Evolutionary conservation across 805 yeast genomes (phyloP).

Genomic region (Lachancea nothofagi): DNA sequence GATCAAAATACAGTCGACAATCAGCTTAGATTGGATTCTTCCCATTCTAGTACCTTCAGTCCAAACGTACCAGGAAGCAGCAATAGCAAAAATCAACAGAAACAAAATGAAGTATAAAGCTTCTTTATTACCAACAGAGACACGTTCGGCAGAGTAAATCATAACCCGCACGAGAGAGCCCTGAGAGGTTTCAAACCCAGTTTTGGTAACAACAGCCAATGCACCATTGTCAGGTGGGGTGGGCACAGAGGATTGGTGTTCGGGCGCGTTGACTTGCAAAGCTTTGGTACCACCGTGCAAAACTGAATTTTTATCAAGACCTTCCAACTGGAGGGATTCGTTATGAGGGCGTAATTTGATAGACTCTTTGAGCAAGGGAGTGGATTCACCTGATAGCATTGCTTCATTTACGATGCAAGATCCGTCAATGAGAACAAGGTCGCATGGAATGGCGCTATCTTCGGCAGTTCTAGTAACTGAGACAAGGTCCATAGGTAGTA

Average conservation of each 20-base stretch:
- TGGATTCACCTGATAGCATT: slow-evolving; percentile 97
- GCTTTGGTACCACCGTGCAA: slow-evolving; percentile 96
- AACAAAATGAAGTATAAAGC: slow-evolving; percentile 89
- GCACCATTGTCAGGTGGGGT: slow-evolving; percentile 90
- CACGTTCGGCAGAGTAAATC: slow-evolving; percentile 95
- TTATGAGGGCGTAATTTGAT: slow-evolving; percentile 71
- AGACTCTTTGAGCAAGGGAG: slow-evolving; percentile 92
- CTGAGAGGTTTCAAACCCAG: slow-evolving; percentile 98
- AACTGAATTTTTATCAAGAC: slow-evolving; percentile 81
- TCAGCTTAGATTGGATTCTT: slow-evolving; percentile 86
- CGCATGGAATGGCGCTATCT: slow-evolving; percentile 92
- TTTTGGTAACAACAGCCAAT: slow-evolving; percentile 79
- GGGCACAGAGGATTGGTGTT: slow-evolving; percentile 42
- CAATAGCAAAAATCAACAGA: slow-evolving; percentile 82
- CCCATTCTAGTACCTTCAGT: slow-evolving; percentile 95
- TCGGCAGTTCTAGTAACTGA: slow-evolving; percentile 85
- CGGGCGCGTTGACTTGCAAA: slow-evolving; percentile 78
- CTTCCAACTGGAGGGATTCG: slow-evolving; percentile 67
- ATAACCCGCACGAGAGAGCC: slow-evolving; percentile 95
- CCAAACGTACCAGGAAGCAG: slow-evolving; percentile 98
- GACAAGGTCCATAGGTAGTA: slow-evolving; percentile 88
- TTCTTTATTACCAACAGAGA: slow-evolving; percentile 92
- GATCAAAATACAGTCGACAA: slow-evolving; percentile 91
- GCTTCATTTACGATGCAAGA: slow-evolving; percentile 97
- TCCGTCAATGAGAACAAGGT: slow-evolving; percentile 78